Base-by-base conservation (phyloP, 768 basidiomycete genomes). In the Mycena polygramma region DNA sequence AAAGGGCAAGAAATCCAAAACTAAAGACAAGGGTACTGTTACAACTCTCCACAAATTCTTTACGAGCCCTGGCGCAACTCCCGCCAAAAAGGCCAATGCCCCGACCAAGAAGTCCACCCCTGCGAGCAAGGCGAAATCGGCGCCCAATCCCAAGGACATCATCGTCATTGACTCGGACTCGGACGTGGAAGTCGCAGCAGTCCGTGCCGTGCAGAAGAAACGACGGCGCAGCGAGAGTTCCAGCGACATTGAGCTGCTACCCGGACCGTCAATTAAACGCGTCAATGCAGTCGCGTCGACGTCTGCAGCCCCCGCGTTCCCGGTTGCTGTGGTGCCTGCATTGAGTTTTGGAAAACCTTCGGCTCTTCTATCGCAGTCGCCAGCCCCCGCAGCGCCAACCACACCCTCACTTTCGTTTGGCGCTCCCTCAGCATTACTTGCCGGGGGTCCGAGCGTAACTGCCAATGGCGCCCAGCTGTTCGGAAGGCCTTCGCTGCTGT, bases 131-230 rank as follows among this genome's bases (percentile, higher is more conserved):
- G 39, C 39, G 24, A 61, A 62, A 13, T 35, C 60, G 10, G 17
- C 48, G 26, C 57, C 7, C 43, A 45, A 48, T 46, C 17, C 71
- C 54, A 60, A 77, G 70, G 86, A 91, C 71, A 75, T 90, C 70
- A 91, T 91, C 55, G 78, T 91, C 66, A 87, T 92, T 64, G 90
- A 91, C 75, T 90, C 90, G 22, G 90, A 91, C 73, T 85, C 85
- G 60, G 90, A 91, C 35, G 77, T 77, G 5, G 74, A 69, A 52
- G 63, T 70, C 8, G 59, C 62, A 46, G 63, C 63, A 39, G 11
- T 39, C 39, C 61, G 52, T 24, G 20, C 51, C 20, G 41, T 14
- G 37, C 60, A 48, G 39, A 76, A 62, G 68, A 78, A 73, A 63
- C 77, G 77, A 7, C 76, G 72, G 64, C 55, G 63, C 19, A 75